Conservation (phyloP, 2,329 filamentous ascomycete genomes). For the Diaporthe nobilis region DNA sequence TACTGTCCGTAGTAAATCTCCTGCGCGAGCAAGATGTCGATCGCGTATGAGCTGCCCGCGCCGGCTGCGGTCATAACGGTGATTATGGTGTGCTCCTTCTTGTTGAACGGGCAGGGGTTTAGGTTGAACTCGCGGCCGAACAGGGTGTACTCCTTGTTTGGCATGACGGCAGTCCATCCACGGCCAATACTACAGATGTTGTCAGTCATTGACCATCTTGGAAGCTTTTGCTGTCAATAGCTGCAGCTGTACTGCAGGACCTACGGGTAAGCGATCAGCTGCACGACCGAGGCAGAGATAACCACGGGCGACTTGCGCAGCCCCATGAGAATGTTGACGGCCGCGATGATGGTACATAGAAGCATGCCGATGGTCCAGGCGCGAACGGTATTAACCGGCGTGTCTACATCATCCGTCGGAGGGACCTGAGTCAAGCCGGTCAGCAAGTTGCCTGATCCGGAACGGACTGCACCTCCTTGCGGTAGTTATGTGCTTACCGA, state of each 20-base stretch:
- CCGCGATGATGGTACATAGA: conserved; percentile 16
- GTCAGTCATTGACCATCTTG: neutral
- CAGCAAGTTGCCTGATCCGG: conserved; percentile 5
- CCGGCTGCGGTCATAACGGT: conserved; percentile 50
- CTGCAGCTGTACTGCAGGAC: neutral
- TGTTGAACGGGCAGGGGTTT: conserved; percentile 51
- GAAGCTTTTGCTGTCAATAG: neutral
- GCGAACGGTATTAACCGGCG: conserved; percentile 24
- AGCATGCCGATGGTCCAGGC: conserved; percentile 31
- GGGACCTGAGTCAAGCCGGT: conserved; percentile 9
- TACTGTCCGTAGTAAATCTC: conserved; percentile 65
- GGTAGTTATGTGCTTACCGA: conserved; percentile 44
- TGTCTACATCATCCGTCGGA: conserved; percentile 23
- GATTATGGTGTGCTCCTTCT: conserved; percentile 52
- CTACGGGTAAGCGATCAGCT: conserved; percentile 25
- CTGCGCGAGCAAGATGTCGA: conserved; percentile 56
- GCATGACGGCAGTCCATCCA: conserved; percentile 24
- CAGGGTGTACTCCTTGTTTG: conserved; percentile 43
- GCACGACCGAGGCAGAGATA: conserved; percentile 25
- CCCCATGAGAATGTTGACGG: conserved; percentile 22
- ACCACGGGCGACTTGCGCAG: conserved; percentile 26
- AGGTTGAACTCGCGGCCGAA: conserved; percentile 45
- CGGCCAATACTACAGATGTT: neutral
- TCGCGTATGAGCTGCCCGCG: conserved; percentile 50
- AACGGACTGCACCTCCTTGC: neutral